These are phyloP conservation scores for Poa pratensis DNA, from an alignment of 176 grass and related monocot species.

Conservation along the genomic window DNA sequence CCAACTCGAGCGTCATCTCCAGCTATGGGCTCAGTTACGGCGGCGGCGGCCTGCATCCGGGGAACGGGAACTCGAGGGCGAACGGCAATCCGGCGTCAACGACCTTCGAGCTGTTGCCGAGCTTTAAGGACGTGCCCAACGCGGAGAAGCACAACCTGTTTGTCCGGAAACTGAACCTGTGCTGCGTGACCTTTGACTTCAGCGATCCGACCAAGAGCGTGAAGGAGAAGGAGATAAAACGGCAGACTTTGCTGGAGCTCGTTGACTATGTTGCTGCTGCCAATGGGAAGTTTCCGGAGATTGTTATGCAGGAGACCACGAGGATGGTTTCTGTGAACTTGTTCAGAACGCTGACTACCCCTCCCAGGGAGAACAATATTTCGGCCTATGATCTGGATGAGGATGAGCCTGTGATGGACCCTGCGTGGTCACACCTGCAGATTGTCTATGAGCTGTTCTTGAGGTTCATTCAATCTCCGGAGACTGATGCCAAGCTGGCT, in stretches of 20 bases:
- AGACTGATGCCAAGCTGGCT: conserved; percentile 82
- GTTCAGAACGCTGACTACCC: conserved; percentile 59
- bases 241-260: conserved; percentile 79
- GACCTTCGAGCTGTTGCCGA: conserved; percentile 51
- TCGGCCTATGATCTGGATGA: conserved; percentile 75
- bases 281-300: conserved; percentile 66
- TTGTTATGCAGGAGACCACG: conserved; percentile 72
- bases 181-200: conserved; percentile 70
- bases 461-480: conserved; percentile 79
- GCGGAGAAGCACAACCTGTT: conserved; percentile 71
- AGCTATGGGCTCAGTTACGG: conserved; percentile 65
- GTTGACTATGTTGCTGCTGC: conserved; percentile 61
- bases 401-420: conserved; percentile 86
- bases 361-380: conserved; percentile 65
- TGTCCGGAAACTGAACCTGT: conserved; percentile 72
- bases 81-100: conserved; percentile 38
- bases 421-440: conserved; percentile 78
- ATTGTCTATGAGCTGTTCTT: conserved; percentile 88
- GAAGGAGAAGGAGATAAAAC: conserved; percentile 81
- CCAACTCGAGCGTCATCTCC: conserved; percentile 51
- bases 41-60: conserved; percentile 33
- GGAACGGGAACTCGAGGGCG: conserved; percentile 44
- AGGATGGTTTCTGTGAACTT: conserved; percentile 70
- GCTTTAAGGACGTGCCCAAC: conserved; percentile 81
- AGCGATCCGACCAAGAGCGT: conserved; percentile 64